These are phyloP conservation scores for Botrytis pseudocinerea DNA, from an alignment of 2,329 filamentous ascomycete genomes.

Conservation along the genomic window DNA sequence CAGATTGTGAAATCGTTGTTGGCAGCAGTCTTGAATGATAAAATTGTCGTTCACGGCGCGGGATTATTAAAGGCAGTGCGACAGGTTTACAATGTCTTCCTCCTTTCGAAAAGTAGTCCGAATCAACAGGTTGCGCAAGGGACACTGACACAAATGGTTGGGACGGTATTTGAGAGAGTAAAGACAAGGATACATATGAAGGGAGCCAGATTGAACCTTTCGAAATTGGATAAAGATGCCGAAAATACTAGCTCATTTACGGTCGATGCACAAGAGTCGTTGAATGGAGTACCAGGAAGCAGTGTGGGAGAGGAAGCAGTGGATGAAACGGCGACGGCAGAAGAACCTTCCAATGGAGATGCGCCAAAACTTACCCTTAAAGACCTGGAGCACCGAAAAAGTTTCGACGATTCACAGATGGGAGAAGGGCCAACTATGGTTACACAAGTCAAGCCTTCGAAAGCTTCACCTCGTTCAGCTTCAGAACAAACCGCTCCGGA, in stretches of 20 bases:
- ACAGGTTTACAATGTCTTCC: constrained; percentile 98
- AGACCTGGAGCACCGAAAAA: constrained; percentile 67
- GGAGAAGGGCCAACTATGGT: constrained; percentile 69
- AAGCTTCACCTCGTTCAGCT: constrained; percentile 48
- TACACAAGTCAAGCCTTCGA: constrained; percentile 55
- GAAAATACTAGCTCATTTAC: constrained; percentile 39
- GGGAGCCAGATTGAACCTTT: constrained; percentile 65
- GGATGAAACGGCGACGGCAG: constrained; percentile 34
- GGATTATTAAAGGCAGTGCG: constrained; percentile 94
- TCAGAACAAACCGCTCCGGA: constrained; percentile 59
- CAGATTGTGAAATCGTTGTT: constrained; percentile 98
- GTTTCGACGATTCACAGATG: constrained; percentile 64
- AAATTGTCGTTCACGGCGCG: constrained; percentile 96
- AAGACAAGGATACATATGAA: constrained; percentile 84
- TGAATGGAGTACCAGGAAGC: constrained; percentile 32
- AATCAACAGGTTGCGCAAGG: constrained; percentile 98
- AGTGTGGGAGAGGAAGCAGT: constrained; percentile 35
- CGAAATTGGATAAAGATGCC: constrained; percentile 37
- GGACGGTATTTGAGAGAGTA: constrained; percentile 94
- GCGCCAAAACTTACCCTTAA: constrained; percentile 63
- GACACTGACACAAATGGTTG: constrained; percentile 96
- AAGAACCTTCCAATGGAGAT: constrained; percentile 40
- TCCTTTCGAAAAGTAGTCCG: constrained; percentile 87
- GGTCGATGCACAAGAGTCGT: constrained; percentile 38
- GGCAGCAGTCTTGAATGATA: constrained; percentile 95